Evolutionary conservation across 257 asterid genomes (phyloP), one percentile per base, ranked within the genome.

Genomic region (Catharanthus roseus): DNA sequence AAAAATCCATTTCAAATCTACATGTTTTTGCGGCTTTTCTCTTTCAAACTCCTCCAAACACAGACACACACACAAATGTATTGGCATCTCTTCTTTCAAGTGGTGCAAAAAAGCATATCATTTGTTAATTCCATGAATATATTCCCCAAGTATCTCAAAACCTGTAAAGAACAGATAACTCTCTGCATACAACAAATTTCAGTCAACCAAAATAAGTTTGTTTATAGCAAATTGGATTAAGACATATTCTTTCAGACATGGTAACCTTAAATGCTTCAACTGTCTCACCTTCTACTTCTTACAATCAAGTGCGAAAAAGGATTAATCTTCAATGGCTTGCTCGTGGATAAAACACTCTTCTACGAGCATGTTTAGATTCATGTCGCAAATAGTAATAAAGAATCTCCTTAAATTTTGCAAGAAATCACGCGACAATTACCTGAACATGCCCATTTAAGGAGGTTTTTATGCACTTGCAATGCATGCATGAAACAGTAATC

Each of bases 51-150:
- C n/a, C n/a, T n/a, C n/a, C n/a, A n/a, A n/a, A n/a, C n/a, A n/a
- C n/a, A n/a, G n/a, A n/a, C n/a, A n/a, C n/a, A n/a, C n/a, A n/a
- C n/a, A n/a, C n/a, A n/a, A n/a, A n/a, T n/a, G n/a, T n/a, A n/a
- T n/a, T n/a, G n/a, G 61, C 15, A 54, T 54, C 38, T 68, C 49
- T 66, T 66, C 57, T 36, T 42, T 44, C 70, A 66, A 45, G 57
- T 65, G 41, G 41, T 24, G 26, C 39, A 44, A 26, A 44, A 66
- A 38, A n/a, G 70, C 13, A 28, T 1, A 41, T 28, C 38, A 44
- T 65, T 3, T 65, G 8, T 16, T 0, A 66, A 66, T 31, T 66
- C 56, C 41, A 44, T 15, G 57, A 4, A 16, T 16, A 7, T 26
- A 47, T 45, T 11, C 7, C 31, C n/a, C 61, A n/a, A n/a, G n/a